phyloP scores from a whole-genome alignment of 2,329 filamentous ascomycete genomes.

The Zymoseptoria passerinii region DNA sequence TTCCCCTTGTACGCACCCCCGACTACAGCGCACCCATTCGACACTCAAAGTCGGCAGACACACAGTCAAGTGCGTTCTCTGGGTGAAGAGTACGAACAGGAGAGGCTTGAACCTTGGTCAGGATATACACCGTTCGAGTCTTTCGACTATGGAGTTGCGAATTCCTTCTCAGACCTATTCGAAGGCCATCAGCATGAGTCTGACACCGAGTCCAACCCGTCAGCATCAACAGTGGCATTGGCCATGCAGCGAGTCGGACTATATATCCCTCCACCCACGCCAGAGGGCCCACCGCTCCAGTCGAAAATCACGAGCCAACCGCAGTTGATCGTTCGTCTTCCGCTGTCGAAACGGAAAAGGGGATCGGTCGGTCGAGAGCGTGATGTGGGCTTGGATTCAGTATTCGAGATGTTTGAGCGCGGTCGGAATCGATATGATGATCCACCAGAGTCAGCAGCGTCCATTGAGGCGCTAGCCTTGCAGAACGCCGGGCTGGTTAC shows the following conservation, averaged over 20 bases:
- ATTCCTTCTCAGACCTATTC: neutral
- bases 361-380: too few species aligned
- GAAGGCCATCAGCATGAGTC: neutral
- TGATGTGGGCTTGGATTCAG: too few species aligned
- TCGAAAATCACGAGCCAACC: neutral
- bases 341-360: neutral
- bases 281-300: neutral
- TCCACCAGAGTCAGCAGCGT: neutral
- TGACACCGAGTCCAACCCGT: neutral
- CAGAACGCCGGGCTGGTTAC: neutral
- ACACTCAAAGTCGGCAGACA: neutral
- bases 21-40: neutral
- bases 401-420: too few species aligned
- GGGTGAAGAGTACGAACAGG: neutral
- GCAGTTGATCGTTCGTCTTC: neutral
- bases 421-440: too few species aligned
- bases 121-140: neutral
- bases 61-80: neutral
- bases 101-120: neutral
- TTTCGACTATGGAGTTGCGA: neutral
- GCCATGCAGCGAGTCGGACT: neutral
- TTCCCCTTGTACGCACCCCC: neutral
- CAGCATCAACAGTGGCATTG: neutral
- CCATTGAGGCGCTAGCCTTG: neutral
- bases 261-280: neutral